These are phyloP conservation scores for grape (Vitis vinifera) DNA, from an alignment of 164 flowering plant species.

Conservation along the genomic window ASM3070453v1 NC_081818.1:4395001-4395500, in stretches of 20 bases:
- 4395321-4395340: slow-evolving; percentile 5
- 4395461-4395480: neutral
- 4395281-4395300: slow-evolving; percentile 9
- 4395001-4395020: neutral
- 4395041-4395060: neutral
- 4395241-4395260: slow-evolving; percentile 66
- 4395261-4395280: slow-evolving; percentile 38
- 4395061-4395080: neutral
- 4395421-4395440: slow-evolving; percentile 5
- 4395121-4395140: neutral
- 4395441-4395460: neutral
- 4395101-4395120: neutral
- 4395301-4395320: neutral
- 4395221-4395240: slow-evolving; percentile 67
- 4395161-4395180: slow-evolving; percentile 83
- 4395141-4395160: slow-evolving; percentile 14
- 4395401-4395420: slow-evolving; percentile 12
- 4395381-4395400: slow-evolving; percentile 91
- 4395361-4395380: slow-evolving; percentile 67
- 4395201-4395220: slow-evolving; percentile 78
- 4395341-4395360: slow-evolving; percentile 91
- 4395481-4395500: neutral
- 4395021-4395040: neutral
- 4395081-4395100: neutral
- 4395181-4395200: slow-evolving; percentile 77